Evolutionary conservation across 1,284 basidiomycete species (phyloP), one percentile per base, ranked within the genome.

Genomic region (Athelia psychrophila): DNA sequence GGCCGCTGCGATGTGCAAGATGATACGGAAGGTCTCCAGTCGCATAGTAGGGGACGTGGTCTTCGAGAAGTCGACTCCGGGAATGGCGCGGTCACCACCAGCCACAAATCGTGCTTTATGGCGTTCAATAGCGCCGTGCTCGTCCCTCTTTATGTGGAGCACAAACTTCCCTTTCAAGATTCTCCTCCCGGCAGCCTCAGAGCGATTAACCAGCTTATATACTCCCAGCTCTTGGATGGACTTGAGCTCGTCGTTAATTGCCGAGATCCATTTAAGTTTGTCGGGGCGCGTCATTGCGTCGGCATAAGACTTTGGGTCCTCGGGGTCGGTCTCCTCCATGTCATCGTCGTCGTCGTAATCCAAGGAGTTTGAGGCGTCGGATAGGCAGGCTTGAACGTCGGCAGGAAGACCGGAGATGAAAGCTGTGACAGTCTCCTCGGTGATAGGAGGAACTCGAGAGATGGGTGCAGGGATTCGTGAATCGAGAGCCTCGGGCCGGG

Each of bases 41-140:
- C 65, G 64, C 0, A 65, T 65, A 0, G 73, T 75, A 0, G 75
- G 76, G 16, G 76, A 67, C 51, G 69, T 73, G 0, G 75, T 78
- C 5, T 74, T 65, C 1, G 60, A 57, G 56, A 70, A 77, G 52
- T 79, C 72, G n/a, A 64, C 49, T 0, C 77, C 74, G 22, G 60
- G 65, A 1, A 68, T 52, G 50, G 76, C 74, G 3, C 64, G 53
- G 56, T 69, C 80, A 0, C 75, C 75, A 57, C 70, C 63, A 2
- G 68, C 64, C 6, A 77, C 71, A 9, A 72, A 54, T 1, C 64
- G 53, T 0, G 67, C 70, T 52, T 77, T 77, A 58, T 63, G 69
- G 13, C 63, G 53, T 2, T 58, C 57, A n/a, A 72, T 51, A 0
- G 58, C 47, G 1, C 72, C 67, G 38, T 57, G 20, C 20, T 61